Base-by-base conservation (phyloP, 2,329 filamentous ascomycete species). In the Sporothrix phasma region DNA sequence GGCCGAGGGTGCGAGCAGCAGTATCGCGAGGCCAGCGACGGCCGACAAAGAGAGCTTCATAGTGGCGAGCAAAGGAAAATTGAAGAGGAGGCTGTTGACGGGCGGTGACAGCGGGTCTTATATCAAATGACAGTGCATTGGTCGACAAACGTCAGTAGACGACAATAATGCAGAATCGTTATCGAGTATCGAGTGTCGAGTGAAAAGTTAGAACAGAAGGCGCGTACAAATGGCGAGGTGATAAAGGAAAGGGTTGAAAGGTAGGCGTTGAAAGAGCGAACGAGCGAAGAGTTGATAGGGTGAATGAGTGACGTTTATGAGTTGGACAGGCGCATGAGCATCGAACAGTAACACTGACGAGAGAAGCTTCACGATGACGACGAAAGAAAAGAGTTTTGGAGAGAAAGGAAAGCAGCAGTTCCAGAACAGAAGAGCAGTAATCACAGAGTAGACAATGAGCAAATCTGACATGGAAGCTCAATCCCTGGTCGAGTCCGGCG, bases 11-110 rank as follows among this genome's bases (percentile, higher is more conserved):
- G 22, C 41, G 22, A 63, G 53, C 4, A 64, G 56, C 5, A 61
- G 29, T 3, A 37, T 13, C 46, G 34, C 24, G 47, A 62, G 60
- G 47, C 59, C n/a, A 24, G 51, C 24, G 8, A 62, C 31, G 19
- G 37, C 41, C 15, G 45, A 56, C n/a, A 45, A 37, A 39, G 58
- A 26, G 43, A 49, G n/a, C 53, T 63, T 66, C 66, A 67, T 67
- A 39, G 5, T 13, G 39, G 58, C 3, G 7, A 13, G 34, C n/a
- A n/a, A n/a, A n/a, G n/a, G n/a, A n/a, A n/a, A n/a, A 37, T 37
- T 34, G 10, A 4, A 22, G 49, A 8, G 13, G 19, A 19, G n/a
- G n/a, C n/a, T n/a, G 31, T 10, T 5, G 29, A 8, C 29, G 29
- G 7, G 24, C 13, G 13, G 34, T 37, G 34, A 13, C 34, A 15